A percentile compares a stretch with the other conserved stretches of the same genome.
Evolutionary conservation across 2,329 filamentous ascomycete species (phyloP).

Genomic region (Tothia fuscella): DNA sequence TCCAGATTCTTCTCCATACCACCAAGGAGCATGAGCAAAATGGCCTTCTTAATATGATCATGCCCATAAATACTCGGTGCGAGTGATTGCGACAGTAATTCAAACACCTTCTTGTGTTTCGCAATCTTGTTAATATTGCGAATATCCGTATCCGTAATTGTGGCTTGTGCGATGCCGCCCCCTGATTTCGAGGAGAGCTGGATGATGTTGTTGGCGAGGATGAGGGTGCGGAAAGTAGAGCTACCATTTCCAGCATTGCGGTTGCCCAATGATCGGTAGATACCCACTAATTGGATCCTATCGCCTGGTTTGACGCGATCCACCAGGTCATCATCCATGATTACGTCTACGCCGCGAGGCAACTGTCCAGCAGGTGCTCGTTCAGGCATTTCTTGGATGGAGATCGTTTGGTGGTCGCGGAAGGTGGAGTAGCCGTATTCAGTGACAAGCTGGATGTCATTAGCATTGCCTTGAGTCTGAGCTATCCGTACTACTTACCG

Average conservation of each 20-base stretch:
- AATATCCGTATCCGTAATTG: slow-evolving; percentile 92
- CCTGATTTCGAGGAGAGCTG: slow-evolving; percentile 92
- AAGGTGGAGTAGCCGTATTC: slow-evolving; percentile 96
- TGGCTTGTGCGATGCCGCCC: slow-evolving; percentile 80
- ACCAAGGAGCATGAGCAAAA: slow-evolving; percentile 85
- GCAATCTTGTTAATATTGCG: slow-evolving; percentile 97
- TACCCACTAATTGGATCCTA: slow-evolving; percentile 91
- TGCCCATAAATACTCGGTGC: slow-evolving; percentile 96
- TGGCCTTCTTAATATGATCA: slow-evolving; percentile 95
- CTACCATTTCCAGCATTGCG: slow-evolving; percentile 66
- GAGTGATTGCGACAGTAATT: slow-evolving; percentile 83
- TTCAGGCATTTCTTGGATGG: slow-evolving; percentile 98
- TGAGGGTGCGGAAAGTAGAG: slow-evolving; percentile 85
- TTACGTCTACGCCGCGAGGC: slow-evolving; percentile 88
- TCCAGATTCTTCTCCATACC: slow-evolving; percentile 98
- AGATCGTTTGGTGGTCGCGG: slow-evolving; percentile 92
- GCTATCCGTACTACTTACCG: slow-evolving; percentile 32
- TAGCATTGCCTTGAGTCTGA: slow-evolving; percentile 5
- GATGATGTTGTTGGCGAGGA: slow-evolving; percentile 91
- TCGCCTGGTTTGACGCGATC: slow-evolving; percentile 93
- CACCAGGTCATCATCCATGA: slow-evolving; percentile 91
- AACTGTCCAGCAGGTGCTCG: slow-evolving; percentile 89
- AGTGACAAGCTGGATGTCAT: slow-evolving; percentile 51
- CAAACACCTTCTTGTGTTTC: slow-evolving; percentile 89
- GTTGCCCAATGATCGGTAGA: slow-evolving; percentile 88